These are phyloP conservation scores for Zygosaccharomyces pseudobailii DNA, from an alignment of 1,139 yeast genomes.

Conservation along the genomic window DNA sequence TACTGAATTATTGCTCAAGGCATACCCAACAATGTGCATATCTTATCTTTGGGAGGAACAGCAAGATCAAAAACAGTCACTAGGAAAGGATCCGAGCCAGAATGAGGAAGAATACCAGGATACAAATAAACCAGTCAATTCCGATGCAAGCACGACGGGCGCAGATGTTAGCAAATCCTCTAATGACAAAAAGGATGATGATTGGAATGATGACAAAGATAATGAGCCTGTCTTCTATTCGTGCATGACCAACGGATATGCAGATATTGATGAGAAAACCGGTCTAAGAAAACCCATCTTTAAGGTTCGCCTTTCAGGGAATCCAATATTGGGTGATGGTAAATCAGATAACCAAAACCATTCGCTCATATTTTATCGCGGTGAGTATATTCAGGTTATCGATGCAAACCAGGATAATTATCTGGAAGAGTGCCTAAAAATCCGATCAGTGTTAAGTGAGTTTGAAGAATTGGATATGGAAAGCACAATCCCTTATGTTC, in stretches of 20 bases:
- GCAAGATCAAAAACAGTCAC: constrained; percentile 14
- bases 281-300: constrained; percentile 48
- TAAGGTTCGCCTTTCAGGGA: constrained; percentile 65
- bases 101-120: too few species aligned
- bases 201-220: constrained; percentile 22
- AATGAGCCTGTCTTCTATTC: constrained; percentile 49
- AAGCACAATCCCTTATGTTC: constrained; percentile 42
- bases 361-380: constrained; percentile 71
- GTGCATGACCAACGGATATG: constrained; percentile 53
- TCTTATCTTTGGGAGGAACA: constrained; percentile 51
- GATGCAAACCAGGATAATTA: constrained; percentile 90
- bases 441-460: constrained; percentile 70
- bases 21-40: constrained; percentile 58
- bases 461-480: constrained; percentile 56
- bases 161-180: too few species aligned
- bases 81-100: too few species aligned
- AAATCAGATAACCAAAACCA: constrained; percentile 84
- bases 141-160: too few species aligned
- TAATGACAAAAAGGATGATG: background rate
- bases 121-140: too few species aligned
- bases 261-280: constrained; percentile 36
- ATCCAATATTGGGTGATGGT: constrained; percentile 88
- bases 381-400: constrained; percentile 81
- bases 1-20: constrained; percentile 50
- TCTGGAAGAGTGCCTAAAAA: constrained; percentile 77